Base-by-base conservation (phyloP, 371 early-diverging fungal genomes). In the Mortierella sp. region DNA sequence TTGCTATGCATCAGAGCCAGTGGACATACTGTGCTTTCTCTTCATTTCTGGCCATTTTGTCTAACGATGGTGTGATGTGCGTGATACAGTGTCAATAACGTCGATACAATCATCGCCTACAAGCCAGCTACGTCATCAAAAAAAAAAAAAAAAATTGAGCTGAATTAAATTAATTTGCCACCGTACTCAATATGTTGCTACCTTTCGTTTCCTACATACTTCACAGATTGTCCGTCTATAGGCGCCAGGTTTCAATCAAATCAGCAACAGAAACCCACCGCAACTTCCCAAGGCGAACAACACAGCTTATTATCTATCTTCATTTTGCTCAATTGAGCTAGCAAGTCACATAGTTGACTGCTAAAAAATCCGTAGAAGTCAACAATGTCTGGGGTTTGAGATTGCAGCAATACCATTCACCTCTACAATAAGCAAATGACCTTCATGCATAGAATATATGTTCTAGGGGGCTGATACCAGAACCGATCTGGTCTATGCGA, bases 11-110 rank as follows among this genome's bases (percentile, higher is more conserved):
- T 9, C n/a, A 53, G 38, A 58, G 38, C 11, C 36, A 36, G 15
- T 15, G 13, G 9, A 64, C 84, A 70, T 86, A 89, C 92, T 98
- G 96, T 28, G 97, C 97, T 84, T 98, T 98, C 76, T 98, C 98
- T 88, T 97, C 95, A 86, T 97, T 97, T 84, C 97, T 93, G 40
- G 98, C 98, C 98, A 80, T 81, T 67, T 36, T 60, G 81, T 48
- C 47, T n/a, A 69, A 15, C n/a, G 28, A n/a, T 19, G 58, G 11
- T 32, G n/a, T 53, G 55, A 33, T 38, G 45, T 67, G 52, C 15
- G 52, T 22, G 52, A 33, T 11, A 53, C 28, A 33, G 16, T 11
- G 36, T 36, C 36, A 36, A 36, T 36, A 36, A 36, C 36, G 69
- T 4, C 57, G 28, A 36, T 36, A 36, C 36, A 6, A 36, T 36